Evolutionary conservation across 805 yeast species (phyloP).

Genomic region (Sugiyamaella boreocaroliniensis): DNA sequence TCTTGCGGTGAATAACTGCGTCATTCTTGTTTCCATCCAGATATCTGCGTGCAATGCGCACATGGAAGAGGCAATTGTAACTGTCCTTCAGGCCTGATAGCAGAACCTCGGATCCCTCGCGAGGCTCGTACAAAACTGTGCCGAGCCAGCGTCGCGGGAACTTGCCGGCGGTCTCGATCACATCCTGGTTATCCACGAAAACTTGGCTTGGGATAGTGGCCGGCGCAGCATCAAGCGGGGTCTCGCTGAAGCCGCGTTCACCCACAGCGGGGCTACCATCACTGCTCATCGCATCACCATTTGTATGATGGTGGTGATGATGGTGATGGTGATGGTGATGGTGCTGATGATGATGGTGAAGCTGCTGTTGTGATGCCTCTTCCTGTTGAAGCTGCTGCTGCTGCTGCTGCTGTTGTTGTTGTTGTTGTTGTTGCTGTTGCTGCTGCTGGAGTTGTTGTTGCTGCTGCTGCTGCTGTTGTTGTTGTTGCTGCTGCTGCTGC

Average conservation of each 20-base stretch:
- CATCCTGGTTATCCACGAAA: constrained; percentile 36
- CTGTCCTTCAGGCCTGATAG: constrained; percentile 27
- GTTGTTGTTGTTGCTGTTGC: constrained; percentile 20
- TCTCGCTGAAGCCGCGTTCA: not conserved
- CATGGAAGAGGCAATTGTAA: constrained; percentile 41
- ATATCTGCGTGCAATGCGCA: constrained; percentile 47
- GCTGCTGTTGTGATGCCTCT: constrained; percentile 19
- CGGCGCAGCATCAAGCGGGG: constrained; percentile 3
- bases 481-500: not conserved
- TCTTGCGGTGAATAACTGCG: constrained; percentile 42
- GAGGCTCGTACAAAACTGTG: constrained; percentile 42
- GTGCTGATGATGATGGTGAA: constrained; percentile 26
- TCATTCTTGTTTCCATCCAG: constrained; percentile 33
- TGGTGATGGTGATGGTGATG: constrained; percentile 20
- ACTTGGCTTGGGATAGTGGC: constrained; percentile 24
- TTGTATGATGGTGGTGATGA: constrained; percentile 20
- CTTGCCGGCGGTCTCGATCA: constrained; percentile 34
- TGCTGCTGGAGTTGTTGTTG: constrained; percentile 26
- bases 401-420: constrained; percentile 18
- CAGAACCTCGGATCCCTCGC: constrained; percentile 14
- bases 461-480: not conserved
- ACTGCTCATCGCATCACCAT: not conserved
- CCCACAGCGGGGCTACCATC: constrained; percentile 1
- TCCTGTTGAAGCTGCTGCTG: not conserved
- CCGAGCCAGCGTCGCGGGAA: constrained; percentile 48